Evolutionary conservation across 768 basidiomycete species (phyloP), one percentile per base, ranked within the genome.

Genomic region (Phallus indusiatus): DNA sequence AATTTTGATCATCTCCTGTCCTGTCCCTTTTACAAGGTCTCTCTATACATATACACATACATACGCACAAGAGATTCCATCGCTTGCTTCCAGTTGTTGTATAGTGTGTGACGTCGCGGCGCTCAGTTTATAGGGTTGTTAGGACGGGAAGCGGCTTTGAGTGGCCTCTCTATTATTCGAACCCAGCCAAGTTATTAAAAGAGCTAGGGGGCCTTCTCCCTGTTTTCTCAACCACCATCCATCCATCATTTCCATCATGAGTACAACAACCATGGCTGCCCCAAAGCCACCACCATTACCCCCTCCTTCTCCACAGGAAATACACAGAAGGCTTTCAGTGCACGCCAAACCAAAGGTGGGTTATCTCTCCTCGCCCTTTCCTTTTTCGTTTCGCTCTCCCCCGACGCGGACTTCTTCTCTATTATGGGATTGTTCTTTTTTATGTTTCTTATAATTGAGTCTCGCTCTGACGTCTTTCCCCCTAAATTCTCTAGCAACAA

Each of bases 251-350:
- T n/a, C n/a, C n/a, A n/a, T 37, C 34, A 71, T 70, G 68, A 51
- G 62, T 64, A 55, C 52, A 54, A 58, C 63, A 54, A 58, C 63
- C 36, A 54, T 59, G n/a, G 42, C 66, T 11, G 52, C 63, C n/a
- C n/a, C n/a, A 49, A 62, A 51, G 20, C 49, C 49, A 7, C 33
- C 74, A n/a, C 33, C 74, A n/a, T 73, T 67, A 17, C 71, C 86
- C 14, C 87, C 90, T 5, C 92, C 90, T 8, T 85, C 91, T 12
- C 84, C 86, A 16, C 90, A 91, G 69, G 92, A 94, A 74, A 82
- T 94, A 17, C 81, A 88, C 60, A 78, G 90, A 64, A 94, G 93
- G 68, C 81, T 94, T 6, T 91, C 89, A 2, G 79, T 90, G 18
- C 85, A 86, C 2, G 74, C 81, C 35, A 78, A 74, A 66, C 79